Evolutionary conservation across 352 stramenopile species (phyloP).

Genomic region (Phytophthora europaea): DNA sequence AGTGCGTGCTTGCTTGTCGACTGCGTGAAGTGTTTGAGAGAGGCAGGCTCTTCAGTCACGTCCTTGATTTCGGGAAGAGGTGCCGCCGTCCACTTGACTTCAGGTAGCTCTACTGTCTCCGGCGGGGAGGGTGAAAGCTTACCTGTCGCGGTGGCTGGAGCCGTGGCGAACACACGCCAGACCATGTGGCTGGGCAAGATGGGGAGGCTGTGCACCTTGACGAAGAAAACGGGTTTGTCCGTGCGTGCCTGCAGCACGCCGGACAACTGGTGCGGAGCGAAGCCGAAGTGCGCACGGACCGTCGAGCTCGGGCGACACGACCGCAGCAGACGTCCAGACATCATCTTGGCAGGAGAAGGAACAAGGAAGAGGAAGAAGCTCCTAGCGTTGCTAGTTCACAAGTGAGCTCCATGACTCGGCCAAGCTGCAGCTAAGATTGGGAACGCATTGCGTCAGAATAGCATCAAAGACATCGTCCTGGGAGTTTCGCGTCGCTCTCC

Average conservation of each 20-base stretch:
- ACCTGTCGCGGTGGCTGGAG: neutral
- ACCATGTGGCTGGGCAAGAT: slow-evolving; percentile 27
- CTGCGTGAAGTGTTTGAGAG: slow-evolving; percentile 44
- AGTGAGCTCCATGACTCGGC: slow-evolving; percentile 7
- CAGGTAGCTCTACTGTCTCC: slow-evolving; percentile 7
- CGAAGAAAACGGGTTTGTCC: slow-evolving; percentile 18
- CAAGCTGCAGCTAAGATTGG: neutral
- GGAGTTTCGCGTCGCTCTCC: slow-evolving; percentile 8
- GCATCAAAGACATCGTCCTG: neutral
- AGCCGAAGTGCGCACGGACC: slow-evolving; percentile 27
- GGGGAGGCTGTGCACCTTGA: slow-evolving; percentile 29
- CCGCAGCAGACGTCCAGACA: slow-evolving; percentile 25
- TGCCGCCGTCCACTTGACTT: slow-evolving; percentile 24
- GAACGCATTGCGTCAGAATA: slow-evolving; percentile 19
- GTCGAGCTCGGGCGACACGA: slow-evolving; percentile 12
- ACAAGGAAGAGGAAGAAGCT: neutral
- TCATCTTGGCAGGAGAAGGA: slow-evolving; percentile 2
- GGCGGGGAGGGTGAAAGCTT: slow-evolving; percentile 14
- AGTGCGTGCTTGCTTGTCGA: slow-evolving; percentile 33
- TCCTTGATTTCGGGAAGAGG: slow-evolving; percentile 55
- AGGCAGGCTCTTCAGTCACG: slow-evolving; percentile 33
- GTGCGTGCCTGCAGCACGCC: slow-evolving; percentile 20
- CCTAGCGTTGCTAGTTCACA: slow-evolving; percentile 15
- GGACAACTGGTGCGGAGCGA: slow-evolving; percentile 36
- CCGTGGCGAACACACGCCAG: slow-evolving; percentile 25